Percentiles rank a stretch among this genome's conserved stretches.
phyloP scores from a whole-genome alignment of 106 monocot species.

The Xerophyta viscosa region DNA sequence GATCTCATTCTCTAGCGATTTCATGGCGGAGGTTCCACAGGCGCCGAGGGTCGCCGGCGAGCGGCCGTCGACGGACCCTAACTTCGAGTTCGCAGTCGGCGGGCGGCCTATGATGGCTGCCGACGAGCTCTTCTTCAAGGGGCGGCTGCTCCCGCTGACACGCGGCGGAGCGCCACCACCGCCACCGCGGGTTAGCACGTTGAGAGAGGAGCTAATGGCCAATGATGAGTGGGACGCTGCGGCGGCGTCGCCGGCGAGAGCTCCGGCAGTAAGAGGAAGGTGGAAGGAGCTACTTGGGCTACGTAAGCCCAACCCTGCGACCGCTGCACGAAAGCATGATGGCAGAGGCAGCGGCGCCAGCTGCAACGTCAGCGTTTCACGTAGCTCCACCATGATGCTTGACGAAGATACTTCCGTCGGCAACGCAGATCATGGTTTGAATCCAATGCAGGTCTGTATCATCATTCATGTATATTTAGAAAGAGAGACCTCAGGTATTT shows the following conservation, averaged over 20 bases:
- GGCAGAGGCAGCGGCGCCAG: too few species aligned
- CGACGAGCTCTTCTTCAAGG: slow-evolving; percentile 75
- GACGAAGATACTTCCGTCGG: too few species aligned
- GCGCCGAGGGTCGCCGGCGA: slow-evolving; percentile 2
- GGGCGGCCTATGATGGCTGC: slow-evolving; percentile 61
- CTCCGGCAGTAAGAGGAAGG: slow-evolving; percentile 6
- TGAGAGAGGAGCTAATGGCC: slow-evolving; percentile 38
- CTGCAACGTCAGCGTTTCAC: too few species aligned
- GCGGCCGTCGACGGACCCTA: slow-evolving; percentile 10
- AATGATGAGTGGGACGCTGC: neutral
- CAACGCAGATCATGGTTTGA: too few species aligned
- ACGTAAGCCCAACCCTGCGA: slow-evolving; percentile 7
- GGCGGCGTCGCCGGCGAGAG: slow-evolving; percentile 1
- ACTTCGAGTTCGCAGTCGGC: slow-evolving; percentile 74
- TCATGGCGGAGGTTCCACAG: slow-evolving; percentile 29
- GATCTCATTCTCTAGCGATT: slow-evolving; percentile 78
- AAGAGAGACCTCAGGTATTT: too few species aligned
- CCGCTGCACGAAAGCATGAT: too few species aligned
- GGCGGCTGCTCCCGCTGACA: slow-evolving; percentile 39
- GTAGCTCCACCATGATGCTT: too few species aligned
- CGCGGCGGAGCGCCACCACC: neutral
- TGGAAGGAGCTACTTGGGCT: slow-evolving; percentile 58
- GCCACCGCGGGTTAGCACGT: slow-evolving; percentile 19
- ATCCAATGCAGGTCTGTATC: too few species aligned
- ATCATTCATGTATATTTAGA: too few species aligned